Base-by-base conservation (phyloP, 2,329 filamentous ascomycete species). In the Bipolaris gigantea region DNA sequence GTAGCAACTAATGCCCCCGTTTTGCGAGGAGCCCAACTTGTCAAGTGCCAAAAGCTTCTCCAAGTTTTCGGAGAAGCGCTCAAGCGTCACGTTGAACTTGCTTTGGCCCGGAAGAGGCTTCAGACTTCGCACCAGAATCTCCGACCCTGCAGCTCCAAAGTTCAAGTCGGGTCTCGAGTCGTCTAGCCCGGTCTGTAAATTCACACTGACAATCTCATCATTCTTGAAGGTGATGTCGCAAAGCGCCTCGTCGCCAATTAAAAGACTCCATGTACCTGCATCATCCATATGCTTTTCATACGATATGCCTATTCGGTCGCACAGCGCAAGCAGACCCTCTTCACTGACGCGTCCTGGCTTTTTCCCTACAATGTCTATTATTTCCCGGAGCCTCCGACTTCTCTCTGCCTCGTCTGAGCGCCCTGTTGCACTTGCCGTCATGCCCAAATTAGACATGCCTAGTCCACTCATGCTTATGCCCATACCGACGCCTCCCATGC, bases 301-400 rank as follows among this genome's bases (percentile, higher is more conserved):
- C 77, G 58, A 87, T 82, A 75, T 82, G 76, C 87, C 88, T 49
- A 87, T 80, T 50, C 84, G 80, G 63, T 84, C 83, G 8, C 85
- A 87, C 27, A 93, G 76, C 49, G 88, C 81, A 70, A 89, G 85
- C n/a, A 94, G 79, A 2, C 88, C 88, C 27, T 88, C 85, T 65
- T 90, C 87, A 62, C 88, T 90, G 34, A 93, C 85, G 36, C 86
- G 77, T 4, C 88, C 88, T 58, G 85, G 89, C 66, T 83, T 87
- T 57, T 80, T 83, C 15, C 83, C 86, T 53, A 92, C 85, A 62
- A 77, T 85, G 39, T 85, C 84, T 59, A 90, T 84, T 11, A 83
- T 89, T 50, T 77, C 78, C 40, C 85, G 86, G 32, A 81, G 85
- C 48, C 77, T 77, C 44, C 76, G 73, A 59, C 75, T 73, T 60